Evolutionary conservation across 73 alveolate species (phyloP), one percentile per base, ranked within the genome.

Genomic region (Paramecium biaurelia): DNA sequence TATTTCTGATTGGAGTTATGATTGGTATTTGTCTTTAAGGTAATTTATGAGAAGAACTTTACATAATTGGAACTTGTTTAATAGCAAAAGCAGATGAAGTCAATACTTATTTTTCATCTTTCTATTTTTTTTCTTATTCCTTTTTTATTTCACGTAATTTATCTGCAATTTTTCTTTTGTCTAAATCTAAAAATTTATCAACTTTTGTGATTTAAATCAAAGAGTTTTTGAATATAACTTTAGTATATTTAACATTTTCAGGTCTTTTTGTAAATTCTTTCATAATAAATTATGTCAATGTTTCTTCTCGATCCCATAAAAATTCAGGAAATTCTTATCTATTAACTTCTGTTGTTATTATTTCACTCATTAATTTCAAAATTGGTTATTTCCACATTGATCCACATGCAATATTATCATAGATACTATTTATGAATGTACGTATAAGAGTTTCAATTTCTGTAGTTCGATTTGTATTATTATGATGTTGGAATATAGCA

Each of bases 311-410:
- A 79, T 79, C 90, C 90, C 90, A 79, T 12, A 32, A 30, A 34
- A 79, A 79, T 23, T 79, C 90, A 38, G 90, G 90, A 43, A 23
- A 12, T 21, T 41, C 74, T 23, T 41, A 34, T 24, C 74, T 79
- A 20, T 79, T 24, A 2, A 79, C 90, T 79, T 79, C 90, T 15
- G 56, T 41, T 4, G 41, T 45, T n/a, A 79, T 79, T 15, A 79
- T 79, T 20, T 79, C 90, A 45, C 90, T 79, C 47, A 79, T 79
- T 41, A 79, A 79, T 45, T 45, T 79, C 32, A 79, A 20, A 42
- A 79, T 79, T 12, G 90, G 90, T 15, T 79, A 79, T 43, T 47
- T 79, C 90, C 90, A 79, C 90, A 79, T 79, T 23, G 90, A 79
- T 41, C 76, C 76, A 79, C 90, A 79, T 20, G 90, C 90, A 3